Conservation (phyloP, 2,329 filamentous ascomycete genomes). For the Bipolaris sorokiniana region DNA sequence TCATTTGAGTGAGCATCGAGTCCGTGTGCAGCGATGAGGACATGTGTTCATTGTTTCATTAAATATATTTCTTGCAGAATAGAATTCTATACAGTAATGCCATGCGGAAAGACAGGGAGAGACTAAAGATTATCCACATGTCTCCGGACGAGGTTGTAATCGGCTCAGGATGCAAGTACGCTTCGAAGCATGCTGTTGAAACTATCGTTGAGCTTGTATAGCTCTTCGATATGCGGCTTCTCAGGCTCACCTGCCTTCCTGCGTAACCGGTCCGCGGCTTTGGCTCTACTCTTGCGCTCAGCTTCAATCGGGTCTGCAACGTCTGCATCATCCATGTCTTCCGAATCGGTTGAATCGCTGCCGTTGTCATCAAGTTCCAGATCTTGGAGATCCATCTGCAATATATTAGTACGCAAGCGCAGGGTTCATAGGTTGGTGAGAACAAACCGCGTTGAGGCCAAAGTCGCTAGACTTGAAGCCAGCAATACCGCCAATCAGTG, state of each 20-base stretch:
- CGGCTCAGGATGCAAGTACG: conserved; percentile 67
- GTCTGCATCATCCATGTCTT: conserved; percentile 66
- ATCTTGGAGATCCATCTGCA: conserved; percentile 76
- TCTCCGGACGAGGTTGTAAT: neutral
- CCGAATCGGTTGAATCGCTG: conserved; percentile 63
- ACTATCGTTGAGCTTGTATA: conserved; percentile 78
- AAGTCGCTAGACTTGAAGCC: conserved; percentile 84
- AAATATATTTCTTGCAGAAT: neutral
- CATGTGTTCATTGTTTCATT: neutral
- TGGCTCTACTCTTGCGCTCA: conserved; percentile 77
- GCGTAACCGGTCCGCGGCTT: conserved; percentile 79
- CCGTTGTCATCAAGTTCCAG: conserved; percentile 77
- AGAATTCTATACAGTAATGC: neutral
- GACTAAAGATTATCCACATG: neutral
- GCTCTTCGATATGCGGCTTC: conserved; percentile 79
- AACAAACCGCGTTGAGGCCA: conserved; percentile 75
- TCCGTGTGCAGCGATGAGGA: neutral
- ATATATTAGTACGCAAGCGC: conserved; percentile 12
- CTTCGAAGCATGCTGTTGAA: conserved; percentile 83
- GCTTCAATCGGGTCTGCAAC: conserved; percentile 86
- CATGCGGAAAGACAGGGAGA: neutral
- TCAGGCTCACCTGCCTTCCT: conserved; percentile 81
- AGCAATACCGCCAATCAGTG: conserved; percentile 45
- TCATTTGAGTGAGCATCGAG: neutral
- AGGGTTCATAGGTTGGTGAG: neutral